Evolutionary conservation across 2,329 filamentous ascomycete genomes (phyloP), one percentile per base, ranked within the genome.

Genomic region (Corniculantispora saksenae): DNA sequence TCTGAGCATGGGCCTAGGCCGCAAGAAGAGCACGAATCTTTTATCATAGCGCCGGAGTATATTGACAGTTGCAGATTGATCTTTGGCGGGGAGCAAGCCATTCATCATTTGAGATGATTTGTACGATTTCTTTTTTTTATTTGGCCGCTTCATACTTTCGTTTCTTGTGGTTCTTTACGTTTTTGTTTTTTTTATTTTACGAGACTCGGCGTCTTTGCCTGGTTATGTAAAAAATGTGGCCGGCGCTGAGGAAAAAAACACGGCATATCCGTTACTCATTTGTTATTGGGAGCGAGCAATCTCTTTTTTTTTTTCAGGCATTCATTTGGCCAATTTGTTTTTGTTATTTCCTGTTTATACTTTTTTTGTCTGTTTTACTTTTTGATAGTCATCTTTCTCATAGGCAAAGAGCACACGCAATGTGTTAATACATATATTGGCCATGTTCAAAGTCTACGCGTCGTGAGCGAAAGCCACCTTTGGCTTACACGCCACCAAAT

Each of bases 1-100:
- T 29, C 91, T 93, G 70, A 90, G 83, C 70, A 87, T 89, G 69
- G 81, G 85, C 66, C 72, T 93, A 15, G 88, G 90, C 5, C 81
- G 87, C 72, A 93, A 93, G 81, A 93, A 91, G 83, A 90, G 86
- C 75, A 84, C 82, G 67, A 80, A 81, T 67, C 72, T 78, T 51
- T 70, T 79, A 23, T 74, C 75, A 66, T 75, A 65, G 61, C 43
- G 61, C 43, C 32, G 55, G 61, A 54, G 62, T 21, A 38, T 21
- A 38, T 43, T 13, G 13, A 56, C 47, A 7, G 17, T 48, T 47
- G 55, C 40, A 47, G 23, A 32, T 43, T 56, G 45, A 38, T 45
- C 9, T 45, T 51, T 29, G 23, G 19, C 40, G 55, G 56, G n/a
- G 17, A 25, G 43, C 45, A 15, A 60, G 12, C 21, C 13, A 12